Conservation (phyloP, 1,139 yeast genomes). For the Taphrina confusa region DNA sequence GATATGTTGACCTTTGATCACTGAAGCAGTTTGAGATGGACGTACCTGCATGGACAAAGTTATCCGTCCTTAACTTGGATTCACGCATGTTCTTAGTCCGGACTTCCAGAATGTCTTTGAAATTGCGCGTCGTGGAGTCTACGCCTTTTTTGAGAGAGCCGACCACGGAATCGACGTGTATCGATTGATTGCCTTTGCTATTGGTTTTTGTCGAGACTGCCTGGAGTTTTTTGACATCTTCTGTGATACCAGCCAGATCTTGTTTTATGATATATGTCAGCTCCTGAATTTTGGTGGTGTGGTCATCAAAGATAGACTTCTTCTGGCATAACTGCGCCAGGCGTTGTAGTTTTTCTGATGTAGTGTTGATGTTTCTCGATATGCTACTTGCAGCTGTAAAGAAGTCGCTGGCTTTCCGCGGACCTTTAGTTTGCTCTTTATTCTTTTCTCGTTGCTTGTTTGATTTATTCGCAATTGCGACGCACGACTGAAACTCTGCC, state of each 20-base stretch:
- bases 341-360: slow-evolving; percentile 80
- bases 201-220: slow-evolving; percentile 51
- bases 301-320: slow-evolving; percentile 92
- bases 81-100: slow-evolving; percentile 83
- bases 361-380: slow-evolving; percentile 84
- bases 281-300: slow-evolving; percentile 90
- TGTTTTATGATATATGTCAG: slow-evolving; percentile 90
- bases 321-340: slow-evolving; percentile 80
- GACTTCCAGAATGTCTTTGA: slow-evolving; percentile 80
- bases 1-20: neutral
- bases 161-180: slow-evolving; percentile 82
- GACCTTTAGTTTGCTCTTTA: slow-evolving; percentile 55
- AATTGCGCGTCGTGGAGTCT: slow-evolving; percentile 88
- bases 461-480: slow-evolving; percentile 52
- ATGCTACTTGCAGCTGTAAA: slow-evolving; percentile 76
- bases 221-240: slow-evolving; percentile 68
- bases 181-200: slow-evolving; percentile 56
- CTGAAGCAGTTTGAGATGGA: slow-evolving; percentile 48
- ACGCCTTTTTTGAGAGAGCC: slow-evolving; percentile 82
- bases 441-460: slow-evolving; percentile 41
- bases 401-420: slow-evolving; percentile 54
- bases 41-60: slow-evolving; percentile 54
- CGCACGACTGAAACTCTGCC: slow-evolving; percentile 83
- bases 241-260: slow-evolving; percentile 83
- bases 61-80: slow-evolving; percentile 79